These are phyloP conservation scores for Fusarium sp. DNA, from an alignment of 2,329 filamentous ascomycete genomes.

Conservation along the genomic window DNA sequence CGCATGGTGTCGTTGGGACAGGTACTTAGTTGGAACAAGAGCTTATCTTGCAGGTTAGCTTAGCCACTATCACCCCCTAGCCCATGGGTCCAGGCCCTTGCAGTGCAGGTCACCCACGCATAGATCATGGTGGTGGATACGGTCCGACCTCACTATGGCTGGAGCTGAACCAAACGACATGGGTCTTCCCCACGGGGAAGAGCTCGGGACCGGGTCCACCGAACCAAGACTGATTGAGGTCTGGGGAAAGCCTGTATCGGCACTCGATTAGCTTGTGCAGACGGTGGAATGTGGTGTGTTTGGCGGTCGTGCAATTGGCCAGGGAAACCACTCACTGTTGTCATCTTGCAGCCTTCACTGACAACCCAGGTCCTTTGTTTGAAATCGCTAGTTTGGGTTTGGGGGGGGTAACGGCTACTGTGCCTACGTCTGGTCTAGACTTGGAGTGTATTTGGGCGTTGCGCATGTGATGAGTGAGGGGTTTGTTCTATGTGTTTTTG, in stretches of 20 bases:
- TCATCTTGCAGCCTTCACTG: not conserved
- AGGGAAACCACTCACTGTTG: not conserved
- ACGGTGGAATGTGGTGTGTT: constrained; percentile 7
- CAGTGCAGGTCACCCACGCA: not conserved
- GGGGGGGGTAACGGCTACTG: not conserved
- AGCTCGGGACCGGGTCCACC: constrained; percentile 7
- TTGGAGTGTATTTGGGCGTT: not conserved
- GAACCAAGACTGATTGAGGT: not conserved
- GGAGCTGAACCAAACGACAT: not conserved
- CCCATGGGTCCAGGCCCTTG: constrained; percentile 6
- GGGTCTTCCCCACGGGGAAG: constrained; percentile 27
- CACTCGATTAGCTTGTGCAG: not conserved
- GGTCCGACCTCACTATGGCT: too few relatives aligned
- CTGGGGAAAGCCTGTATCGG: constrained; percentile 1
- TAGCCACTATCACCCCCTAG: not conserved
- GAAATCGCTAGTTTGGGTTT: not conserved
- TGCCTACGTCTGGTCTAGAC: not conserved
- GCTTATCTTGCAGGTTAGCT: constrained; percentile 11
- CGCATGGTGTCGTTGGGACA: constrained; percentile 2
- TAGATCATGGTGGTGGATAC: too few relatives aligned
- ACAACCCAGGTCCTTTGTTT: not conserved
- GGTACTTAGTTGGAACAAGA: not conserved
- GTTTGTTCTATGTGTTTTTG: not conserved
- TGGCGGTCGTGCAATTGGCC: not conserved
- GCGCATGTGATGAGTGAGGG: constrained; percentile 19